Percentiles rank a stretch among this genome's conserved stretches.
phyloP scores from a whole-genome alignment of 805 yeast species.

The Vanderwaltozyma tropicalis region DNA sequence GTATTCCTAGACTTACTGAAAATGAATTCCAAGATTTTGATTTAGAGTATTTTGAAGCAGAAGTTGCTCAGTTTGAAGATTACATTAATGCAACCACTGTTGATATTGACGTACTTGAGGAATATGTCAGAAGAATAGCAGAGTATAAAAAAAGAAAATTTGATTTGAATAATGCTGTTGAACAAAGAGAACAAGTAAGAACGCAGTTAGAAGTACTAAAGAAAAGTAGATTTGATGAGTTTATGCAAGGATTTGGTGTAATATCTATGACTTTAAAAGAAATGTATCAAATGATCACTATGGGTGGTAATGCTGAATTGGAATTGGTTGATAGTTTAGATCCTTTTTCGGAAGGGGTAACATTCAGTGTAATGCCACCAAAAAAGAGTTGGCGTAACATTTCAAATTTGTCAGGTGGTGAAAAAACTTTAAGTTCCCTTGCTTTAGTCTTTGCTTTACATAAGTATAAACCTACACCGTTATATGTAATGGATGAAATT shows the following conservation, averaged over 20 bases:
- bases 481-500: constrained; percentile 97
- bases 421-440: constrained; percentile 86
- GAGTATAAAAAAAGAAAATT: constrained; percentile 56
- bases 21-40: constrained; percentile 44
- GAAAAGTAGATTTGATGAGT: constrained; percentile 70
- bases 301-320: constrained; percentile 98
- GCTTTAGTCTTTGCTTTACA: constrained; percentile 95
- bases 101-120: constrained; percentile 66
- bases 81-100: constrained; percentile 47
- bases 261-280: constrained; percentile 85
- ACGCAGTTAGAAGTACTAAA: constrained; percentile 56
- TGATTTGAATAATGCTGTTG: constrained; percentile 61
- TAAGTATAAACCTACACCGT: constrained; percentile 91
- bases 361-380: constrained; percentile 98
- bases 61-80: constrained; percentile 45
- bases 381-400: constrained; percentile 96
- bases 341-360: constrained; percentile 95
- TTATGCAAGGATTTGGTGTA: constrained; percentile 82
- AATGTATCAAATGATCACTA: constrained; percentile 96
- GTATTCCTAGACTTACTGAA: constrained; percentile 35
- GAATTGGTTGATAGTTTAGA: constrained; percentile 92
- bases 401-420: constrained; percentile 93
- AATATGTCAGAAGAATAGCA: constrained; percentile 54
- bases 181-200: constrained; percentile 53
- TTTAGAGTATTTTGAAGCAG: constrained; percentile 37